phyloP scores from a whole-genome alignment of 2,329 filamentous ascomycete genomes.

The Penicillium sp. region DNA sequence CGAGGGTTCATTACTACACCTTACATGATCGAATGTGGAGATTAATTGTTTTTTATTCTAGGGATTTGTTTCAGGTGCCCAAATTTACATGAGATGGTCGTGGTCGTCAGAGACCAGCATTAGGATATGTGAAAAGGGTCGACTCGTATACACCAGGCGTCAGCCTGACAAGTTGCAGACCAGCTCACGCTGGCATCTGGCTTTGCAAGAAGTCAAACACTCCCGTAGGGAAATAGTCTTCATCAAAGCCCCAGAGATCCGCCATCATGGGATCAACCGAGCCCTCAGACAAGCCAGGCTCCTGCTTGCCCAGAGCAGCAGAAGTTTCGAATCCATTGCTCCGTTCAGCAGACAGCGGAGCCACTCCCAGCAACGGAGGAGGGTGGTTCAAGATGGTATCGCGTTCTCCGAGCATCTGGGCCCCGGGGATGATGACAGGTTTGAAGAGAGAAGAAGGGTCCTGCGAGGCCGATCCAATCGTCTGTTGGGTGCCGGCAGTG shows the following conservation, averaged over 20 bases:
- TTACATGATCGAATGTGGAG: not conserved
- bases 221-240: constrained; percentile 45
- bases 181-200: constrained; percentile 41
- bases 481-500: constrained; percentile 24
- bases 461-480: constrained; percentile 23
- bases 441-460: constrained; percentile 38
- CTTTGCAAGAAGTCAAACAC: constrained; percentile 45
- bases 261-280: constrained; percentile 44
- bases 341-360: constrained; percentile 41
- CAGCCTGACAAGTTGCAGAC: not conserved
- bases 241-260: constrained; percentile 44
- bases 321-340: constrained; percentile 31
- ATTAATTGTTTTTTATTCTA: not conserved
- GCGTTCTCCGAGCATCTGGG: constrained; percentile 38
- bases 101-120: constrained; percentile 9
- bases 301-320: constrained; percentile 19
- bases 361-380: constrained; percentile 38
- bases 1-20: not conserved
- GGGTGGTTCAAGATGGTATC: constrained; percentile 40
- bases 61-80: not conserved
- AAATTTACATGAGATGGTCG: constrained; percentile 6
- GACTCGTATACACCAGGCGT: not conserved
- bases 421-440: constrained; percentile 37
- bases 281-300: constrained; percentile 38
- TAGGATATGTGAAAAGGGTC: constrained; percentile 18